Conservation (phyloP, 805 yeast genomes). For the Pichia cabralensis region DNA sequence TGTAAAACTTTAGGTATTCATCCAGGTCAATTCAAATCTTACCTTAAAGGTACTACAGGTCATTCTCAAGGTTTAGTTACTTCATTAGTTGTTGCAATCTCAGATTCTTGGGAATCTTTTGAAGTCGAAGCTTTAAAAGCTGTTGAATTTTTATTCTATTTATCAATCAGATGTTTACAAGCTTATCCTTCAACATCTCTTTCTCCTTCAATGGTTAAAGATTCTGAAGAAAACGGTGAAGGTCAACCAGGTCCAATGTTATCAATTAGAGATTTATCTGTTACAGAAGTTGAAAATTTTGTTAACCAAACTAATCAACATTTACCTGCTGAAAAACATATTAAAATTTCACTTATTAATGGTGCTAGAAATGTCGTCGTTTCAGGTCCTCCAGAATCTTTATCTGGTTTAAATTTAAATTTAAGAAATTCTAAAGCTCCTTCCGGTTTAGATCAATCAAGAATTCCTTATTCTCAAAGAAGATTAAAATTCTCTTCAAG, state of each 20-base stretch:
- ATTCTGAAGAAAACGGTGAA: constrained; percentile 87
- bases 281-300: constrained; percentile 66
- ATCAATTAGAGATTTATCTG: constrained; percentile 79
- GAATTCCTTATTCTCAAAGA: constrained; percentile 90
- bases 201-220: constrained; percentile 88
- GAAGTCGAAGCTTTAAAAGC: constrained; percentile 64
- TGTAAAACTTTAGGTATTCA: constrained; percentile 74
- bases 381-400: constrained; percentile 96
- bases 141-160: constrained; percentile 76
- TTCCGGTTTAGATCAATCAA: constrained; percentile 87
- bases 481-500: constrained; percentile 88
- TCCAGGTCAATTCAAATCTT: constrained; percentile 77
- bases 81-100: constrained; percentile 79
- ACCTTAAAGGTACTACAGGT: constrained; percentile 72
- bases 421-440: constrained; percentile 93
- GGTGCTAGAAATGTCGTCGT: constrained; percentile 95
- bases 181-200: constrained; percentile 88
- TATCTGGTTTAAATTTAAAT: constrained; percentile 88
- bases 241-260: constrained; percentile 98
- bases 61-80: constrained; percentile 90
- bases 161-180: constrained; percentile 86
- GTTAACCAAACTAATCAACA: constrained; percentile 87
- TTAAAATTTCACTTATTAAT: constrained; percentile 81
- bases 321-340: constrained; percentile 84
- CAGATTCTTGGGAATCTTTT: constrained; percentile 81